Conservation (phyloP, 805 yeast genomes). For the Hanseniaspora vineae region DNA sequence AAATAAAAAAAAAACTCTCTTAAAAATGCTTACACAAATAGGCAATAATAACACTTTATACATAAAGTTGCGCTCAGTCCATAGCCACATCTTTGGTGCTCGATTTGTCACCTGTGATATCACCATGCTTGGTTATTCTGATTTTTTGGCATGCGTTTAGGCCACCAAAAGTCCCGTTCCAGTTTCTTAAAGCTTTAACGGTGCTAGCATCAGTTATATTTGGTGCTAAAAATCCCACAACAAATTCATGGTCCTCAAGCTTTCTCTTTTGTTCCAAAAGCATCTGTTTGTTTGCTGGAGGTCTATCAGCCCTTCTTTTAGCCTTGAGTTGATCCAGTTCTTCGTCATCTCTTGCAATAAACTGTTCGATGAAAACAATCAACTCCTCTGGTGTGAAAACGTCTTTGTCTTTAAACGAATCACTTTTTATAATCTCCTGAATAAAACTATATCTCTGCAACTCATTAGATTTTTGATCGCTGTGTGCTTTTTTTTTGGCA, state of each 20-base stretch:
- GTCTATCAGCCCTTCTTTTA: conserved; percentile 79
- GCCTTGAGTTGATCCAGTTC: conserved; percentile 52
- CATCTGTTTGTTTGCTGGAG: conserved; percentile 60
- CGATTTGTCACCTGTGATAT: conserved; percentile 5
- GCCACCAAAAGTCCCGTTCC: conserved; percentile 83
- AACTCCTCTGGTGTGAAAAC: conserved; percentile 46
- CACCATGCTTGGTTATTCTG: conserved; percentile 18
- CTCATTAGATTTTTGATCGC: conserved; percentile 48
- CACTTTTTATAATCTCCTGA: conserved; percentile 41
- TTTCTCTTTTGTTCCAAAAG: conserved; percentile 48
- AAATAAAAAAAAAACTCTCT: too few species aligned
- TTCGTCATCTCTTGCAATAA: conserved; percentile 56
- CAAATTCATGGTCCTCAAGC: conserved; percentile 47
- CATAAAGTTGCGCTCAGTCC: neutral
- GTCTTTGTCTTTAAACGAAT: conserved; percentile 25
- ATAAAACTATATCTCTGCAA: conserved; percentile 44
- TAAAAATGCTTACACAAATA: too few species aligned
- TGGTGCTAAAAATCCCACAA: conserved; percentile 61
- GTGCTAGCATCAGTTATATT: conserved; percentile 50
- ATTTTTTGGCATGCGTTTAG: conserved; percentile 46
- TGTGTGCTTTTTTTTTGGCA: conserved; percentile 41
- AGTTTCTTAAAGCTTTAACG: conserved; percentile 46
- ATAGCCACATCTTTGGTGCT: conserved; percentile 2
- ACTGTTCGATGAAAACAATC: conserved; percentile 46
- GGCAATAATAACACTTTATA: neutral